Evolutionary conservation across 371 early-diverging fungal species (phyloP).

Genomic region (Thermomucor indicae-seudaticae): DNA sequence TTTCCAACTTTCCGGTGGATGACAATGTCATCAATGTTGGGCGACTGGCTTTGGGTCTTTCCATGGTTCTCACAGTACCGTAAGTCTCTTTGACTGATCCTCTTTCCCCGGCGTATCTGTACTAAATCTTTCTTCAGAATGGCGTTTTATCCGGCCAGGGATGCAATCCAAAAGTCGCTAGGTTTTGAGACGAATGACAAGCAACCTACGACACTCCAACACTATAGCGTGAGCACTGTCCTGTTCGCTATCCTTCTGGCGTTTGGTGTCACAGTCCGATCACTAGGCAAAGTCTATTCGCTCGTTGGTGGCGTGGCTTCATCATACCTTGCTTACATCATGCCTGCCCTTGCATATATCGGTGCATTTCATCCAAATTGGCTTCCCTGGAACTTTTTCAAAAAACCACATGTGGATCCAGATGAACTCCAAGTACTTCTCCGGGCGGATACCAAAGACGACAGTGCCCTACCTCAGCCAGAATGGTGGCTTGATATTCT

Average conservation of each 20-base stretch:
- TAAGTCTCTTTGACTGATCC: constrained; percentile 23
- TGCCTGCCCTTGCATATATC: constrained; percentile 50
- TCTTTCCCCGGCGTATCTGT: no score
- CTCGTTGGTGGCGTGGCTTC: constrained; percentile 55
- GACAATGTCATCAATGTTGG: constrained; percentile 52
- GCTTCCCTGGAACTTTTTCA: background rate
- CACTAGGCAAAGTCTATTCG: constrained; percentile 52
- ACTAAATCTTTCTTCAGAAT: no score
- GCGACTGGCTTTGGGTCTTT: constrained; percentile 47
- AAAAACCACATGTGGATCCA: no score
- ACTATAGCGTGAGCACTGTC: constrained; percentile 37
- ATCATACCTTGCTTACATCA: constrained; percentile 52
- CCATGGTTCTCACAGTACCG: constrained; percentile 55
- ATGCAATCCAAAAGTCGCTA: constrained; percentile 48
- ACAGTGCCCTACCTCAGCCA: background rate
- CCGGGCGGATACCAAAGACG: background rate
- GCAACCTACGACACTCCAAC: constrained; percentile 40
- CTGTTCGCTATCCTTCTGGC: constrained; percentile 37
- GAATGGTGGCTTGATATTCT: constrained; percentile 15
- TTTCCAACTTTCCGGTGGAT: constrained; percentile 51
- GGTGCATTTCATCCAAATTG: constrained; percentile 23
- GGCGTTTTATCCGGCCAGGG: constrained; percentile 57
- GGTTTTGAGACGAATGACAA: constrained; percentile 43
- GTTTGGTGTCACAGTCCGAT: constrained; percentile 38
- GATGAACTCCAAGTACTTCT: background rate